A percentile compares a stretch with the other conserved stretches of the same genome.
Evolutionary conservation across 257 asterid genomes (phyloP).

Genomic region (Solanum chaucha): DNA sequence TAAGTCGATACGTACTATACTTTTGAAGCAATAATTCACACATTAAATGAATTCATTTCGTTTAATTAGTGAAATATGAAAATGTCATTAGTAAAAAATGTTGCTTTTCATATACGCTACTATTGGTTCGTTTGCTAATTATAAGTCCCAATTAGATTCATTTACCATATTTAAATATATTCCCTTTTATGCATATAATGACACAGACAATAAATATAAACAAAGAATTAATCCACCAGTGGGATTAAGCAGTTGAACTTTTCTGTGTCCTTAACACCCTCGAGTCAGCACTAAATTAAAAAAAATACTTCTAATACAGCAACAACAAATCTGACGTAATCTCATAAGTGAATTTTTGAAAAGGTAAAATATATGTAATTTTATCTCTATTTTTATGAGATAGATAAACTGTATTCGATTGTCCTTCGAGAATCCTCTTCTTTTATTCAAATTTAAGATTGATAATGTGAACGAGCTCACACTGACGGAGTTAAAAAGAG

Average conservation of each 20-base stretch:
- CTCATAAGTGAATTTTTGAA: too few relatives aligned
- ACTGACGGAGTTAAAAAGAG: background rate
- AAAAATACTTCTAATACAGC: background rate
- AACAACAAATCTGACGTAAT: background rate
- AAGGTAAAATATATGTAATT: background rate
- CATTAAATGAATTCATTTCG: background rate
- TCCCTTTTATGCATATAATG: background rate
- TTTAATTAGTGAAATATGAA: background rate
- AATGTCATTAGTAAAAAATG: background rate
- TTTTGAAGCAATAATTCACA: background rate
- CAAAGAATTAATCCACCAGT: background rate
- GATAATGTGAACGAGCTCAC: background rate
- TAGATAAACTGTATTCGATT: accelerated
- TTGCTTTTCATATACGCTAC: background rate
- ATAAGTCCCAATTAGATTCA: background rate
- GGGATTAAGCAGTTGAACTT: background rate
- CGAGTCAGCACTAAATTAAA: background rate
- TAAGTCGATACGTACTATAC: background rate
- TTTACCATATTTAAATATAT: background rate
- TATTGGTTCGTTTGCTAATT: background rate
- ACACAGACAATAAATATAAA: background rate
- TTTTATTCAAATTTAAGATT: background rate
- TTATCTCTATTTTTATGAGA: background rate
- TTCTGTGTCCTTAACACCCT: background rate
- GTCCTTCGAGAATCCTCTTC: accelerated